These are phyloP conservation scores for Podaxis sp. DNA, from an alignment of 768 basidiomycete species.

Conservation along the genomic window DNA sequence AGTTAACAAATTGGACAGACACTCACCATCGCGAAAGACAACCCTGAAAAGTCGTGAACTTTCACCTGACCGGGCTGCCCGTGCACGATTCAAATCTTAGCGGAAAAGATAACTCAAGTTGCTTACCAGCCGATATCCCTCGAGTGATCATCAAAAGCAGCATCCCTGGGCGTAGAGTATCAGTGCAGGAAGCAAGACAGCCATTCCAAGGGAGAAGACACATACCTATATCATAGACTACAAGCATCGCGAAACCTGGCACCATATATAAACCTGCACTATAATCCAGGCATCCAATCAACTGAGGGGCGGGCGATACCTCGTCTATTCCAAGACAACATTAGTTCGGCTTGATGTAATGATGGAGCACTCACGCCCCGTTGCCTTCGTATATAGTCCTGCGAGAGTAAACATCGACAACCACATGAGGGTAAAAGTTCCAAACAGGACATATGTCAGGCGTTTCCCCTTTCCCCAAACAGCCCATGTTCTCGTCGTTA, in stretches of 20 bases:
- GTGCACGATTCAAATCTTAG: background rate
- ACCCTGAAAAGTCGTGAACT: background rate
- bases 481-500: background rate
- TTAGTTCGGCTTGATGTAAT: background rate
- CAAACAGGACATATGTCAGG: background rate
- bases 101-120: background rate
- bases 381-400: background rate
- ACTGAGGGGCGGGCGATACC: background rate
- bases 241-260: background rate
- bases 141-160: background rate
- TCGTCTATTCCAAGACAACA: background rate
- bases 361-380: background rate
- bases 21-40: background rate
- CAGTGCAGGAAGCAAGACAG: background rate
- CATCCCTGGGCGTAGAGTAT: background rate
- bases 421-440: background rate
- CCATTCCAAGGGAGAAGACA: background rate
- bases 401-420: background rate
- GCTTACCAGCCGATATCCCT: background rate
- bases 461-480: background rate
- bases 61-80: background rate
- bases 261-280: background rate
- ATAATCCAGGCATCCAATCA: background rate
- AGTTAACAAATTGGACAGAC: background rate
- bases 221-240: background rate